These are phyloP conservation scores for Flagelloscypha sp. DNA, from an alignment of 768 basidiomycete species.

Conservation along the genomic window DNA sequence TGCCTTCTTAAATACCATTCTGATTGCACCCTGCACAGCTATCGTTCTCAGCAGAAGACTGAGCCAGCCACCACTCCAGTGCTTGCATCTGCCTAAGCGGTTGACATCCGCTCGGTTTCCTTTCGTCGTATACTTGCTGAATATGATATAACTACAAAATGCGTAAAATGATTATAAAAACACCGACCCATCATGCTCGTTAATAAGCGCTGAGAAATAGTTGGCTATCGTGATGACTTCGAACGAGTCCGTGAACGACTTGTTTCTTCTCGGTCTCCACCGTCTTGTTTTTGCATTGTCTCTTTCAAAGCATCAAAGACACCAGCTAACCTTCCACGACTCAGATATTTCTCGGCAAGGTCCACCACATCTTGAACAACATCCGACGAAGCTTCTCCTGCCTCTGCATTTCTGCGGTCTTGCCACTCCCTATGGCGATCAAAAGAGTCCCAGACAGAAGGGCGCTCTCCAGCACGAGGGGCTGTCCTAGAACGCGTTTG, in stretches of 20 bases:
- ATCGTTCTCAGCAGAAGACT: constrained; percentile 7
- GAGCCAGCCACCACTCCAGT: background rate
- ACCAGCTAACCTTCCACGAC: too few relatives aligned
- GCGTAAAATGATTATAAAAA: too few relatives aligned
- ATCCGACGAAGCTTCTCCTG: constrained; percentile 24
- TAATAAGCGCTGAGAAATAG: too few relatives aligned
- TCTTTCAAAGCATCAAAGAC: too few relatives aligned
- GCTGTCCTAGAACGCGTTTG: constrained; percentile 15
- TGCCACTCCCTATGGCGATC: constrained; percentile 55
- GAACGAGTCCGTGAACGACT: background rate
- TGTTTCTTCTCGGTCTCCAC: constrained; percentile 3
- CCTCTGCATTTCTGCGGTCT: constrained; percentile 23
- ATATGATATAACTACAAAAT: too few relatives aligned
- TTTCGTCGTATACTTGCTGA: too few relatives aligned
- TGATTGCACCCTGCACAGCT: background rate
- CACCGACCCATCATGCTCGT: constrained; percentile 12
- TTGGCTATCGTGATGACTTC: background rate
- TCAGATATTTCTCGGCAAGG: constrained; percentile 4
- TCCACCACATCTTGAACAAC: constrained; percentile 16
- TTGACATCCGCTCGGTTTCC: constrained; percentile 11
- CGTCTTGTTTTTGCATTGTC: constrained; percentile 3
- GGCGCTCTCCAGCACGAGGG: constrained; percentile 20
- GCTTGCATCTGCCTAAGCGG: constrained; percentile 3
- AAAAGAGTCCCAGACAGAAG: constrained; percentile 64
- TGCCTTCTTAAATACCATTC: too few relatives aligned